These are phyloP conservation scores for Gamarada debralockiae DNA, from an alignment of 495 filamentous ascomycete species.

Conservation along the genomic window DNA sequence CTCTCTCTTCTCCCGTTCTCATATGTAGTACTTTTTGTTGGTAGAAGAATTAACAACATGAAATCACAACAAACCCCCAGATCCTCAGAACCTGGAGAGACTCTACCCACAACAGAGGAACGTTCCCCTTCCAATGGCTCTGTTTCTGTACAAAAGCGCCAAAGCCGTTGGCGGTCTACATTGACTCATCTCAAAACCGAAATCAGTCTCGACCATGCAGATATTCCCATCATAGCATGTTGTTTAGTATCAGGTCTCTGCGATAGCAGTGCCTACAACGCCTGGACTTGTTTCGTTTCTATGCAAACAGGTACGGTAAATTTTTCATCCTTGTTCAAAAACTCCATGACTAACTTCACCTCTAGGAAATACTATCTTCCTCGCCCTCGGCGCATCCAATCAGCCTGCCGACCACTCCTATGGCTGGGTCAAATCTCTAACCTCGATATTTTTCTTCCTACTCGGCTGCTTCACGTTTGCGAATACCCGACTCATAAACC, in stretches of 20 bases:
- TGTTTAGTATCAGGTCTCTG: constrained; percentile 56
- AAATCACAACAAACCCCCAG: background rate
- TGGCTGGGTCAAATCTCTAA: constrained; percentile 61
- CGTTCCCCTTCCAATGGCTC: constrained; percentile 5
- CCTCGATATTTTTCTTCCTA: constrained; percentile 55
- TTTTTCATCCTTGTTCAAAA: no score
- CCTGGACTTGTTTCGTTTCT: constrained; percentile 57
- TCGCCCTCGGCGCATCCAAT: constrained; percentile 56
- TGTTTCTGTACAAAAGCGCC: background rate
- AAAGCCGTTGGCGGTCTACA: background rate
- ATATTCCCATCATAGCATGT: constrained; percentile 50
- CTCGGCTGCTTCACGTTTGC: constrained; percentile 46
- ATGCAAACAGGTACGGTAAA: constrained; percentile 62
- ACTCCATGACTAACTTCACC: constrained; percentile 2
- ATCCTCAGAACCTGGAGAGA: background rate
- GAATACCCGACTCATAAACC: constrained; percentile 14
- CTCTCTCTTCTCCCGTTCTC: no score
- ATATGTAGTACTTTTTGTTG: background rate
- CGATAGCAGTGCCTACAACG: constrained; percentile 59
- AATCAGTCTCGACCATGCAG: constrained; percentile 42
- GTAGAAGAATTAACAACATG: background rate
- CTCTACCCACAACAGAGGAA: constrained; percentile 18
- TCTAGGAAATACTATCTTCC: constrained; percentile 62
- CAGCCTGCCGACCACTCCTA: constrained; percentile 47
- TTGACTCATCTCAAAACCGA: constrained; percentile 22